Evolutionary conservation across 2,329 filamentous ascomycete genomes (phyloP).

Genomic region (Ophiostoma sp.): DNA sequence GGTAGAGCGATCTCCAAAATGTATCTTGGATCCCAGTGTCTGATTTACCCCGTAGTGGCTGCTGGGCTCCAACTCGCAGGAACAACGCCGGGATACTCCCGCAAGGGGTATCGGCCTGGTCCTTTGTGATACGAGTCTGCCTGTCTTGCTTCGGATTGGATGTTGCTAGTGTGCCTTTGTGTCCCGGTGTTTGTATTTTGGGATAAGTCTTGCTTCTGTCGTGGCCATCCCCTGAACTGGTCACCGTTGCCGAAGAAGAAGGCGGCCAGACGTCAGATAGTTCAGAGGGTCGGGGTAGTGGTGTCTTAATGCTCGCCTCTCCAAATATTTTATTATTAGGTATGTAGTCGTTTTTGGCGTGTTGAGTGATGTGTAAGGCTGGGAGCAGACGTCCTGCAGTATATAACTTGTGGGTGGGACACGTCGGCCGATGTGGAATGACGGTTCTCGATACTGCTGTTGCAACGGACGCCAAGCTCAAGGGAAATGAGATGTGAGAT

Average conservation of each 20-base stretch:
- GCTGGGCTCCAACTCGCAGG: neutral
- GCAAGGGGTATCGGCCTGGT: neutral
- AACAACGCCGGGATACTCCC: neutral
- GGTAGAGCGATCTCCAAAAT: neutral
- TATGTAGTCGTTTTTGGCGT: neutral
- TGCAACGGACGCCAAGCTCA: neutral
- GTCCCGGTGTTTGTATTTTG: neutral
- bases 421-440: neutral
- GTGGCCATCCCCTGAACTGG: neutral
- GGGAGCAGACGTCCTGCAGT: neutral
- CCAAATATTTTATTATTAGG: neutral
- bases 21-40: neutral
- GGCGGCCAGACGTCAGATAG: neutral
- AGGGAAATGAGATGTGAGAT: constrained; percentile 1
- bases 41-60: neutral
- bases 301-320: neutral
- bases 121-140: neutral
- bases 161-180: neutral
- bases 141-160: neutral
- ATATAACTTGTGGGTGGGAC: neutral
- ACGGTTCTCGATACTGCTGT: neutral
- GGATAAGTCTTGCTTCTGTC: neutral
- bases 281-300: neutral
- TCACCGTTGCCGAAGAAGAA: neutral
- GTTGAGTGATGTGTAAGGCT: neutral